phyloP scores from a whole-genome alignment of 2,329 filamentous ascomycete species.

The Cyanodermella asteris region DNA sequence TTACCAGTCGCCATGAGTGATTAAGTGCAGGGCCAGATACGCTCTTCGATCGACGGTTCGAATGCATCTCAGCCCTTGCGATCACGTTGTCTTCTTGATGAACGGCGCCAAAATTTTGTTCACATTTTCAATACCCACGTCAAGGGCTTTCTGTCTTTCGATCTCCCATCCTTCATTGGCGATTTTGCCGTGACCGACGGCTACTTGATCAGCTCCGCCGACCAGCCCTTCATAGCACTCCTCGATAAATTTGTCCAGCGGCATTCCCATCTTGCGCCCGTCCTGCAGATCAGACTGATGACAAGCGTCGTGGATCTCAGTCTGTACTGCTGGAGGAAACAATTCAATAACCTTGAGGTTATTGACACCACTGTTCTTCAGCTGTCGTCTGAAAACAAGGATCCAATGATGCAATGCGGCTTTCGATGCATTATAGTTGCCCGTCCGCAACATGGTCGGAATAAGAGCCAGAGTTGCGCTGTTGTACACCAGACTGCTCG shows the following conservation, averaged over 20 bases:
- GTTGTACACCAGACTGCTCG: constrained; percentile 14
- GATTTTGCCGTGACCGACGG: too few species aligned
- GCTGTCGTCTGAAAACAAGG: constrained; percentile 23
- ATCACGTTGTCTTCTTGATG: too few species aligned
- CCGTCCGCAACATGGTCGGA: constrained; percentile 26
- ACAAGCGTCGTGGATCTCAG: constrained; percentile 29
- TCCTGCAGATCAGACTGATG: constrained; percentile 22
- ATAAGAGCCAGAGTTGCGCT: constrained; percentile 19
- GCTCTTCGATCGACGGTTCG: too few species aligned
- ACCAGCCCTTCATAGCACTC: constrained; percentile 23
- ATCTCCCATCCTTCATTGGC: too few species aligned
- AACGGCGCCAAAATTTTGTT: too few species aligned
- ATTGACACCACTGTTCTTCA: constrained; percentile 20
- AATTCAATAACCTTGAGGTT: constrained; percentile 26
- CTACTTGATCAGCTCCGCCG: constrained; percentile 21
- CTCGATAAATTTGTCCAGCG: constrained; percentile 23
- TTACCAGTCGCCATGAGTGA: too few species aligned
- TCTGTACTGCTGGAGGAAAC: constrained; percentile 21
- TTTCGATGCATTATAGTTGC: constrained; percentile 32
- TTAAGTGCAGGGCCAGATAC: too few species aligned
- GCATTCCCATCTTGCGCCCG: constrained; percentile 26
- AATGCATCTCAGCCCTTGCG: too few species aligned
- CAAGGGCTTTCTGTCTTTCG: too few species aligned
- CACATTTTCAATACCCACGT: too few species aligned
- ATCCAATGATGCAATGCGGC: constrained; percentile 28